phyloP scores from a whole-genome alignment of 169 alveolate species.

The Cryptosporidium sp. region DNA sequence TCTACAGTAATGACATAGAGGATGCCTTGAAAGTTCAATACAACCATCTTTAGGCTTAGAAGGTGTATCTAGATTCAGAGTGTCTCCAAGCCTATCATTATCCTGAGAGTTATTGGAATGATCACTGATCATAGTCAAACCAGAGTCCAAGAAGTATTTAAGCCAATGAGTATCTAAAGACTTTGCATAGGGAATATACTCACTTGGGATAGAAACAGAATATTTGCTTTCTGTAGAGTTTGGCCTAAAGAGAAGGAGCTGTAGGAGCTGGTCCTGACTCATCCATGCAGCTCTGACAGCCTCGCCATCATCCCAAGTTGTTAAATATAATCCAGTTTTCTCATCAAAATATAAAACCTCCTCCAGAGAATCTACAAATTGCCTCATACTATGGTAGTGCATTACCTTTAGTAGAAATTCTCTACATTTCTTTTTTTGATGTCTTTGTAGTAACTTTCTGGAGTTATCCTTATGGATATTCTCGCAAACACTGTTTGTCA shows the following conservation, averaged over 20 bases:
- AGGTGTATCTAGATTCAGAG: conserved; percentile 7
- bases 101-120: background rate
- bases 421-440: conserved; percentile 47
- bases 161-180: conserved; percentile 32
- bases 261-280: conserved; percentile 63
- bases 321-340: conserved; percentile 20
- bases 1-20: conserved; percentile 67
- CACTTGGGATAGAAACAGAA: conserved; percentile 55
- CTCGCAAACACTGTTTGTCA: conserved; percentile 1
- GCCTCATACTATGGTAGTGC: conserved; percentile 66
- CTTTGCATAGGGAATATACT: conserved; percentile 58
- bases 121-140: conserved; percentile 13
- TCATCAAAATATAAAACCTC: conserved; percentile 67
- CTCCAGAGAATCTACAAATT: conserved; percentile 66
- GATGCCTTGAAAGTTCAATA: conserved; percentile 49
- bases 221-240: conserved; percentile 63
- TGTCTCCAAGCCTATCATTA: conserved; percentile 22
- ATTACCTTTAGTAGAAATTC: conserved; percentile 42
- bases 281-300: conserved; percentile 74
- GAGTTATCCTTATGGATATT: conserved; percentile 33
- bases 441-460: conserved; percentile 45
- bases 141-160: conserved; percentile 33
- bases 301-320: conserved; percentile 75
- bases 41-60: conserved; percentile 48
- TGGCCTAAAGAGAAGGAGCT: conserved; percentile 61